Evolutionary conservation across 228 moss, liverwort and hornwort species (phyloP), one percentile per base, ranked within the genome.

Genomic region (Sphagnum fallax): DNA sequence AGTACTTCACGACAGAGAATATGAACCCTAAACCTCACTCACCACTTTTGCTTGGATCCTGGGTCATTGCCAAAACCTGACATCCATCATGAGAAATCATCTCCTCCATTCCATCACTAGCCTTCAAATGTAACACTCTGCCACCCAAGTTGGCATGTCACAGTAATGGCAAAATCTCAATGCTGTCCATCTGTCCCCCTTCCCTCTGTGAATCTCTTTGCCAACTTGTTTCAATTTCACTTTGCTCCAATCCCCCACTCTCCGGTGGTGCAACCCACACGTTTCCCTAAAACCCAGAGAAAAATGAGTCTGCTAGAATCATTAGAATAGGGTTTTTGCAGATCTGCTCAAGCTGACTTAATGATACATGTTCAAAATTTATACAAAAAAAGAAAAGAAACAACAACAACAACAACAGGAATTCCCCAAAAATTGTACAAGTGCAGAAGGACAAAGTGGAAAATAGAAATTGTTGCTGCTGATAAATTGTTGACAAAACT

Each of bases 241-340:
- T 74, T 76, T 83, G 65, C 71, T 79, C 4, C 79, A 53, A 69
- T 83, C 83, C 5, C 83, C 83, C 32, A 58, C 12, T 32, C 47
- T 78, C 79, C 47, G 79, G 70, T 66, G 76, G 63, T 67, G 79
- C 75, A 57, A 79, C 72, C 83, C 83, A 83, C n/a, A 83, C 83
- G 48, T 65, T 79, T 71, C 83, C 83, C 83, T 83, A 65, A 65
- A 65, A 53, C 50, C 75, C 69, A 32, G 32, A 78, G 67, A 32
- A 32, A 32, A 32, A 32, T 32, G 32, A 32, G 2, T 32, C 32
- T 32, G 32, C 32, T 32, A 32, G 32, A 32, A 32, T 2, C 2
- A 32, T 32, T 2, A 32, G 32, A 32, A 32, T 32, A 32, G 3
- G 32, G 32, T 32, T 32, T 32, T 32, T 32, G 16, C 16, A 62